Conservation (phyloP, 179 eudicot species). For the Dionaea muscipula region DNA sequence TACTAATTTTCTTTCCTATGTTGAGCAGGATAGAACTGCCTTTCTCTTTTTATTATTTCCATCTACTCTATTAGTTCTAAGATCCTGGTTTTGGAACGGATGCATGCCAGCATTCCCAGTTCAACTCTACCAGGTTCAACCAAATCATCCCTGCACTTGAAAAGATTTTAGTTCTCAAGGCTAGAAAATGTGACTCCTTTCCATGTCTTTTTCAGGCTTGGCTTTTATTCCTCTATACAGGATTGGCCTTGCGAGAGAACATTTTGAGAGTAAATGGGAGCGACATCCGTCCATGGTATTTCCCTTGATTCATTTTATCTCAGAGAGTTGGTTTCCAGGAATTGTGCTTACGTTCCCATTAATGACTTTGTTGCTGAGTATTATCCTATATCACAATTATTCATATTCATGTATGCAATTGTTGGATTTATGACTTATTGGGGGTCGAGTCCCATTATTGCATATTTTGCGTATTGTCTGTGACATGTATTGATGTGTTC, state of each 20-base stretch:
- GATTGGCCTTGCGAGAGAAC: slow-evolving; percentile 45
- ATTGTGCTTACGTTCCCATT: no score
- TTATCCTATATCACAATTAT: no score
- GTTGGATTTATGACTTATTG: no score
- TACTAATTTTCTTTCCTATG: background rate
- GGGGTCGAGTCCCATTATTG: no score
- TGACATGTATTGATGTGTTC: no score
- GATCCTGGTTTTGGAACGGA: slow-evolving; percentile 37
- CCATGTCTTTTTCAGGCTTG: slow-evolving; percentile 33
- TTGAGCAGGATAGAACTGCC: slow-evolving; percentile 43
- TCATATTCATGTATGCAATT: no score
- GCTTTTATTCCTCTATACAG: slow-evolving; percentile 43
- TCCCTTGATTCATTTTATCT: slow-evolving; percentile 7
- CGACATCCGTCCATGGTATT: slow-evolving; percentile 48
- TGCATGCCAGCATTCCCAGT: slow-evolving; percentile 52
- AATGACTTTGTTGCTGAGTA: no score
- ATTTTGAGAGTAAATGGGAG: slow-evolving; percentile 52
- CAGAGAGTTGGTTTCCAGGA: no score
- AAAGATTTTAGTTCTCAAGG: background rate
- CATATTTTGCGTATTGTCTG: no score
- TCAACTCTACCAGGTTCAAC: slow-evolving; percentile 35
- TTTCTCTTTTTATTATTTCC: slow-evolving; percentile 40
- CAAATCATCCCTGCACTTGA: background rate
- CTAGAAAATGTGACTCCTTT: background rate
- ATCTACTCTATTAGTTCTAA: slow-evolving; percentile 21